Evolutionary conservation across 1,284 basidiomycete genomes (phyloP).

Genomic region (Cryptococcus sp.): DNA sequence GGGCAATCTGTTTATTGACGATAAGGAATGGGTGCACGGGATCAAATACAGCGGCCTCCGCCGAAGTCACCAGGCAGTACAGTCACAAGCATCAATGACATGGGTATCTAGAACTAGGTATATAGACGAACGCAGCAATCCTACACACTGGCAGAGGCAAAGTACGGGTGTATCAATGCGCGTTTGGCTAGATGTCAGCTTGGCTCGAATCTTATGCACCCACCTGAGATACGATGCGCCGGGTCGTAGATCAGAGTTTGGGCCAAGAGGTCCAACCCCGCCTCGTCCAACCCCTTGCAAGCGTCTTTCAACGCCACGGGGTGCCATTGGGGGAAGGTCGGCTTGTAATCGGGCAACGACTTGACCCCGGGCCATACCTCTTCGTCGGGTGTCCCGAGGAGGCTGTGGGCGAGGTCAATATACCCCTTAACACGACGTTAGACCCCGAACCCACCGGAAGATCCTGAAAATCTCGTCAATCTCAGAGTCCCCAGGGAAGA

Average conservation of each 20-base stretch:
- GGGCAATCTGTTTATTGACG: not conserved
- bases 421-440: too few species aligned
- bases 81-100: too few species aligned
- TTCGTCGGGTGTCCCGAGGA: conserved; percentile 93
- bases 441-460: conserved; percentile 84
- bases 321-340: conserved; percentile 92
- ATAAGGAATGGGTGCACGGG: not conserved
- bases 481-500: conserved; percentile 98
- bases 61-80: too few species aligned
- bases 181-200: conserved; percentile 67
- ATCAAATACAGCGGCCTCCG: too few species aligned
- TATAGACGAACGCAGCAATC: not conserved
- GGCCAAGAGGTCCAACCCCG: conserved; percentile 77
- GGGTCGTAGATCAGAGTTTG: conserved; percentile 89
- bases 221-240: conserved; percentile 88
- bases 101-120: too few species aligned
- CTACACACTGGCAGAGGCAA: conserved; percentile 42
- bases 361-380: conserved; percentile 89
- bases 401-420: not conserved
- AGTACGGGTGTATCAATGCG: conserved; percentile 79
- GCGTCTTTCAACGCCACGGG: conserved; percentile 63
- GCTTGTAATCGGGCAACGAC: conserved; percentile 90
- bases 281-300: conserved; percentile 68
- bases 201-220: conserved; percentile 30
- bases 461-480: conserved; percentile 99